Conservation (phyloP, 805 yeast genomes). For the Metschnikowia lunata region DNA sequence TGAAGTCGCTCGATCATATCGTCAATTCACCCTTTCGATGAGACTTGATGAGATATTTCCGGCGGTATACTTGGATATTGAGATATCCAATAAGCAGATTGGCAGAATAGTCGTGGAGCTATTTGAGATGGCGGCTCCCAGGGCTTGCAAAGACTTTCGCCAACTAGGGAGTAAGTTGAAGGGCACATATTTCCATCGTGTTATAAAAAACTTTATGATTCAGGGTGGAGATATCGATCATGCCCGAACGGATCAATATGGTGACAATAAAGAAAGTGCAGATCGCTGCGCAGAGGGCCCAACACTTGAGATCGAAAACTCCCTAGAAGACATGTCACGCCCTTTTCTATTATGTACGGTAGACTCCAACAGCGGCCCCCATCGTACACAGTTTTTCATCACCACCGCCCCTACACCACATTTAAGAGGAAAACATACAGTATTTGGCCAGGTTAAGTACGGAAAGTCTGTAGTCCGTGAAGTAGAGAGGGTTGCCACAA, state of each 20-base stretch:
- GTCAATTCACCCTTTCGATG: slow-evolving; percentile 17
- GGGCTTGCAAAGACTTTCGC: slow-evolving; percentile 48
- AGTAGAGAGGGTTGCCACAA: slow-evolving; percentile 46
- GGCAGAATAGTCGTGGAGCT: slow-evolving; percentile 66
- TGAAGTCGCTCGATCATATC: too few species aligned
- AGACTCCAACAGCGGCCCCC: slow-evolving; percentile 48
- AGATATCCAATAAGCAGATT: slow-evolving; percentile 34
- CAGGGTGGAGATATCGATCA: slow-evolving; percentile 60
- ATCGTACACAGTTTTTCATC: slow-evolving; percentile 68
- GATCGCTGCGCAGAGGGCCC: slow-evolving; percentile 25
- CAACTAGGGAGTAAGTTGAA: slow-evolving; percentile 37
- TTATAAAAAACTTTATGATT: slow-evolving; percentile 63
- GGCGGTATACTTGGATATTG: slow-evolving; percentile 48
- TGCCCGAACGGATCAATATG: slow-evolving; percentile 31
- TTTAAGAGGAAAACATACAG: slow-evolving; percentile 68
- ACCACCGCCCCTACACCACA: slow-evolving; percentile 69
- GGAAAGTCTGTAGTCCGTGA: slow-evolving; percentile 71
- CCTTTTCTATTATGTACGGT: slow-evolving; percentile 63
- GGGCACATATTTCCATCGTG: slow-evolving; percentile 53
- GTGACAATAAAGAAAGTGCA: slow-evolving; percentile 27
- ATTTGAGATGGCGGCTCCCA: slow-evolving; percentile 49
- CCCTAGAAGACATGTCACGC: slow-evolving; percentile 36
- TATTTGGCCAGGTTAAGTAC: slow-evolving; percentile 65
- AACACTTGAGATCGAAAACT: slow-evolving; percentile 56
- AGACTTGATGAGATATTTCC: slow-evolving; percentile 28